Percentiles rank a stretch among this genome's conserved stretches.
These are phyloP conservation scores for Platanus orientalis DNA, from an alignment of 164 flowering plant genomes.

Conservation along the genomic window DNA sequence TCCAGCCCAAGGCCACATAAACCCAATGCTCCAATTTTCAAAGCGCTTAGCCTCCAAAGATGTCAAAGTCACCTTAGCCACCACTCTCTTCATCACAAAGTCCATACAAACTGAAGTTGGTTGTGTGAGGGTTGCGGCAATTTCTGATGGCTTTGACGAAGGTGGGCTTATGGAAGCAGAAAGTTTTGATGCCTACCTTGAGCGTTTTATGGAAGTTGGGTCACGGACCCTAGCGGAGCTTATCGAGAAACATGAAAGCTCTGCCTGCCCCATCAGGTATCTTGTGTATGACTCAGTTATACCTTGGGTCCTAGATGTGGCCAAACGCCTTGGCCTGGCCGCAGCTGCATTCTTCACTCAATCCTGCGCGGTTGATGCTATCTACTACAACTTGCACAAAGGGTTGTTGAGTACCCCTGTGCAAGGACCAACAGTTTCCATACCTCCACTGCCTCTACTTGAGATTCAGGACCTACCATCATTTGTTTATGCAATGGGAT, in stretches of 20 bases:
- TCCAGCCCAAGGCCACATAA: too few species aligned
- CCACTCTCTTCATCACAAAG: too few species aligned
- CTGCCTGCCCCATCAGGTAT: slow-evolving; percentile 17
- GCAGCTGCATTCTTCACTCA: slow-evolving; percentile 39
- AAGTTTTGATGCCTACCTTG: slow-evolving; percentile 11
- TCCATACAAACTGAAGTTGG: too few species aligned
- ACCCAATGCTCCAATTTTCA: too few species aligned
- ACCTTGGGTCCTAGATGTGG: slow-evolving; percentile 30
- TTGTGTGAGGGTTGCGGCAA: too few species aligned
- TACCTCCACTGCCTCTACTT: slow-evolving; percentile 17
- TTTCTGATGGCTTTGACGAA: too few species aligned
- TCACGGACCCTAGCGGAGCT: slow-evolving; percentile 26
- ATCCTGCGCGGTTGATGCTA: slow-evolving; percentile 19
- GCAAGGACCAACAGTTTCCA: too few species aligned
- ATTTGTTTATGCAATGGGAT: slow-evolving; percentile 24
- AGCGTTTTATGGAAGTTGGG: slow-evolving; percentile 21
- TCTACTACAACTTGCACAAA: slow-evolving; percentile 19
- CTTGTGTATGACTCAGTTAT: slow-evolving; percentile 27
- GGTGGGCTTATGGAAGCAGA: too few species aligned
- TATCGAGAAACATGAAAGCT: slow-evolving; percentile 6
- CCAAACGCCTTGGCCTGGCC: slow-evolving; percentile 16
- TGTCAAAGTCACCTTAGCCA: too few species aligned
- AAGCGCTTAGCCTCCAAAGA: too few species aligned
- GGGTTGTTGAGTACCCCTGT: slow-evolving; percentile 15
- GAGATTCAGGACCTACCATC: slow-evolving; percentile 29